Evolutionary conservation across 371 early-diverging fungal genomes (phyloP).

Genomic region (Blyttiomyces sp.): DNA sequence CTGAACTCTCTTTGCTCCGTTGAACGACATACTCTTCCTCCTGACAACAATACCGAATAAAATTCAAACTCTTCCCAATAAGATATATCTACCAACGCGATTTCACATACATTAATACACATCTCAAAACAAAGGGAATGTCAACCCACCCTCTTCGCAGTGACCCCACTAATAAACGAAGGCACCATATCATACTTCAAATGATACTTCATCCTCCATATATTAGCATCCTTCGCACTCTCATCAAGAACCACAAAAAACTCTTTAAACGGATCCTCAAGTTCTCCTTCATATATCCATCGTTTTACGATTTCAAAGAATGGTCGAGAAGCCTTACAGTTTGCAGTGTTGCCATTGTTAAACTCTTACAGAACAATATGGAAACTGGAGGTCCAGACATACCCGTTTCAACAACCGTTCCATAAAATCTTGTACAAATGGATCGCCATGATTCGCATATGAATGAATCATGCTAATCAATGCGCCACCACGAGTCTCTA

Average conservation of each 20-base stretch:
- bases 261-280: conserved; percentile 90
- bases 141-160: conserved; percentile 72
- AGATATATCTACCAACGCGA: conserved; percentile 50
- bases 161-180: conserved; percentile 65
- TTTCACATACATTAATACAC: no score
- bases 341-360: not conserved
- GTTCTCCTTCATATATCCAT: conserved; percentile 95
- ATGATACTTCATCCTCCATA: conserved; percentile 79
- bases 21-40: conserved; percentile 45
- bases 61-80: conserved; percentile 92
- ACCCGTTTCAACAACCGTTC: conserved; percentile 60
- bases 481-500: conserved; percentile 68
- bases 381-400: conserved; percentile 1
- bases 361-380: no score
- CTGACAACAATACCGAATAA: conserved; percentile 81
- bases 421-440: conserved; percentile 74
- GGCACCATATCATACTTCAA: conserved; percentile 81
- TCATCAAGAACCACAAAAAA: conserved; percentile 73
- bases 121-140: not conserved
- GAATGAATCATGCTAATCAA: conserved; percentile 75
- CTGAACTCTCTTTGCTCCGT: conserved; percentile 7
- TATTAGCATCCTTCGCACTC: conserved; percentile 58
- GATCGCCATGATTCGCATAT: conserved; percentile 87
- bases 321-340: conserved; percentile 69
- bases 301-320: conserved; percentile 84